These are phyloP conservation scores for Inosperma sp. DNA, from an alignment of 768 basidiomycete species.

Conservation along the genomic window DNA sequence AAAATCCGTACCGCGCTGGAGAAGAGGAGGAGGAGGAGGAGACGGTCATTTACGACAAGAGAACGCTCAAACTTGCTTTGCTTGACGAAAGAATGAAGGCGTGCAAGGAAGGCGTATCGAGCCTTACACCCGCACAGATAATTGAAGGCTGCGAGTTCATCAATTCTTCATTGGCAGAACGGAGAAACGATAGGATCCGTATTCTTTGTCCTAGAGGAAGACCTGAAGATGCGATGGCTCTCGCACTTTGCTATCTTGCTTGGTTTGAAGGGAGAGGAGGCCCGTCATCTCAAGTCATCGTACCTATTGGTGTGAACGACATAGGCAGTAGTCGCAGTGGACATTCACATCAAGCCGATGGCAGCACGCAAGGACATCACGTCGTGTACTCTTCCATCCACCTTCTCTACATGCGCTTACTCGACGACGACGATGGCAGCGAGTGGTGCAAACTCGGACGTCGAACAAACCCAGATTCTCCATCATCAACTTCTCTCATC, in stretches of 20 bases:
- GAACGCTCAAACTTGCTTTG: background rate
- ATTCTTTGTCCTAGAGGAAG: conserved; percentile 1
- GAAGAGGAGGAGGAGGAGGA: background rate
- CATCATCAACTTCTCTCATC: too few species aligned
- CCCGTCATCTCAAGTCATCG: too few species aligned
- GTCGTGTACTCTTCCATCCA: conserved; percentile 6
- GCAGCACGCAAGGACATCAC: background rate
- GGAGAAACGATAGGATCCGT: background rate
- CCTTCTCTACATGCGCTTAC: conserved; percentile 11
- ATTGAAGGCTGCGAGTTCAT: conserved; percentile 6
- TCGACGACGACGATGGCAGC: conserved; percentile 12
- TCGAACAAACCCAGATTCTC: too few species aligned
- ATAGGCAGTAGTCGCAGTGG: background rate
- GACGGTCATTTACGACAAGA: background rate
- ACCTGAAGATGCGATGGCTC: conserved; percentile 1
- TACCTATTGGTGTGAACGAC: background rate
- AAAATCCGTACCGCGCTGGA: background rate
- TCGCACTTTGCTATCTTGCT: conserved; percentile 2
- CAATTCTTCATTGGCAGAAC: background rate
- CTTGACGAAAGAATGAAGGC: background rate
- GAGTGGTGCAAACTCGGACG: too few species aligned
- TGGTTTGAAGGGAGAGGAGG: background rate
- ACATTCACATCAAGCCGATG: too few species aligned
- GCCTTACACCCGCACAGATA: conserved; percentile 2
- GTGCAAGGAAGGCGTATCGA: conserved; percentile 1